Evolutionary conservation across 2,329 filamentous ascomycete genomes (phyloP).

Genomic region (Diaporthe australafricana): DNA sequence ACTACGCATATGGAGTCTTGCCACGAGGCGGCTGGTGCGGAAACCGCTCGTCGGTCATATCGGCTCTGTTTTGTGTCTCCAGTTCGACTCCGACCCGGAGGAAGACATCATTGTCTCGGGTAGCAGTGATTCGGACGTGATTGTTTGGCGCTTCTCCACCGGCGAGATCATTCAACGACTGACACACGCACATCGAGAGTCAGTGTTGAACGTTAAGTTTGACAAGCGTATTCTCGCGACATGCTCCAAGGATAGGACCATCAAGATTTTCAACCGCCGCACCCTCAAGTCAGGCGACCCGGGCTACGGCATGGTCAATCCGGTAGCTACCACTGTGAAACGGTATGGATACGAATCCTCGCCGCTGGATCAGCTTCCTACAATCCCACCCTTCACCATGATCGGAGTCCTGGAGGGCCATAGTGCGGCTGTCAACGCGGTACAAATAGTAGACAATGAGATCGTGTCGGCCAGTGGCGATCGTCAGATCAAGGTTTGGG

Average conservation of each 20-base stretch:
- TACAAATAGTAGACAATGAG: slow-evolving; percentile 86
- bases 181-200: slow-evolving; percentile 83
- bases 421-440: slow-evolving; percentile 92
- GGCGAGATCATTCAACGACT: slow-evolving; percentile 85
- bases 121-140: slow-evolving; percentile 90
- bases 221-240: slow-evolving; percentile 93
- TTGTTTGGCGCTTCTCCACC: slow-evolving; percentile 94
- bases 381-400: slow-evolving; percentile 76
- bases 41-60: slow-evolving; percentile 81
- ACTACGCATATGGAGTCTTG: slow-evolving; percentile 90
- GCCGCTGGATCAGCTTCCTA: slow-evolving; percentile 59
- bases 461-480: slow-evolving; percentile 97
- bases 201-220: slow-evolving; percentile 92
- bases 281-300: slow-evolving; percentile 71
- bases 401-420: slow-evolving; percentile 87
- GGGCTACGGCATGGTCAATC: slow-evolving; percentile 65
- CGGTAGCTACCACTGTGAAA: slow-evolving; percentile 63
- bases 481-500: slow-evolving; percentile 93
- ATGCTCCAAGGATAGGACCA: slow-evolving; percentile 96
- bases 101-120: slow-evolving; percentile 96
- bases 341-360: slow-evolving; percentile 65
- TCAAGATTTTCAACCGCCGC: slow-evolving; percentile 93
- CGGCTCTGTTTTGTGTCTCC: slow-evolving; percentile 92
- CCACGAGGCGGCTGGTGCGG: slow-evolving; percentile 80
- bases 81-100: slow-evolving; percentile 89